Base-by-base conservation (phyloP, 2,329 filamentous ascomycete species). In the Clonostachys chloroleuca region DNA sequence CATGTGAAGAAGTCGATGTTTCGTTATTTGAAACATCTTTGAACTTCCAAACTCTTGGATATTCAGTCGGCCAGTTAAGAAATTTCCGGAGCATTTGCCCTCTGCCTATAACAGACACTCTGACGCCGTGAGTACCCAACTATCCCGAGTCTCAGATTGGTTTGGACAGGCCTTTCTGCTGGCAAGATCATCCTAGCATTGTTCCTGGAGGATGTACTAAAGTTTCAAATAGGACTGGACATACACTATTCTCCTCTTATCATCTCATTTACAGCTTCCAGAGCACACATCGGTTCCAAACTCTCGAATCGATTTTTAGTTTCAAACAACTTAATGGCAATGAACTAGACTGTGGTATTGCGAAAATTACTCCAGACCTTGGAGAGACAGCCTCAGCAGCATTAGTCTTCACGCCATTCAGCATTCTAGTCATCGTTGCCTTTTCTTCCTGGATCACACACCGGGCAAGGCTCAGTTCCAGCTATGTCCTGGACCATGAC, bases 321-420 rank as follows among this genome's bases (percentile, higher is more conserved):
- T 45, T 48, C n/a, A 36, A 16, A 3, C 17, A 36, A 4, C 8
- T 33, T 9, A 14, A 18, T n/a, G 43, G 43, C 20, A 24, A 14
- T 14, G n/a, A 34, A 4, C 39, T 48, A 12, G 43, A 45, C 14
- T 48, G 47, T 16, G 43, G 40, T n/a, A 39, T 43, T 1, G 43
- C n/a, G 14, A 45, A 45, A 33, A 45, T 48, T 16, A 48, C 47
- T 5, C 47, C 47, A 6, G 30, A 48, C 37, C 44, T 48, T 34
- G 47, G 47, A 30, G 14, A 8, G 8, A 12, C 36, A 12, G 39
- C 30, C 30, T 12, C 35, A 5, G n/a, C 34, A 5, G 39, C 18
- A 5, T 45, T 48, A 12, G 37, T 4, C 16, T 40, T 42, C 16
- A 30, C 40, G 6, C 47, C 47, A 17, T 35, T 40, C 17, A 37